Conservation (phyloP, 176 grass and related monocot genomes). For the Dactylis glomerata region DNA sequence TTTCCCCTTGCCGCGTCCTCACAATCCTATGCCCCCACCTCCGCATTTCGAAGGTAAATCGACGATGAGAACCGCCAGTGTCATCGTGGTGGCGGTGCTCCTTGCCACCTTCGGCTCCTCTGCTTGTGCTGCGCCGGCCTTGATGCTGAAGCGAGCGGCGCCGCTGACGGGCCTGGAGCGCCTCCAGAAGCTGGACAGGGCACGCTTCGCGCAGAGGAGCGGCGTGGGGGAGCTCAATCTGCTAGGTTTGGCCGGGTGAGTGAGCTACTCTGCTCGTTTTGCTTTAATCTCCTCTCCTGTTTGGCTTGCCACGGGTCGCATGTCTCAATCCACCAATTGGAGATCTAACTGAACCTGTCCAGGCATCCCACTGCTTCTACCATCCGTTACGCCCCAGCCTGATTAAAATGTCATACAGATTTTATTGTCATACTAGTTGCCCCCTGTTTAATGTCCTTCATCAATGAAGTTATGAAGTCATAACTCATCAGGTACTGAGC, state of each 20-base stretch:
- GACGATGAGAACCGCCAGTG: not conserved
- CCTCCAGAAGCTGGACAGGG: not conserved
- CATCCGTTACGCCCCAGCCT: no score
- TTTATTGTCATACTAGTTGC: no score
- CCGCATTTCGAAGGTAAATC: not conserved
- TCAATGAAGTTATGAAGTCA: no score
- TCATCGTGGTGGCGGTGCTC: not conserved
- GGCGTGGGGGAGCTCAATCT: not conserved
- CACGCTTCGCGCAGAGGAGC: not conserved
- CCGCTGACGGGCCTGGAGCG: not conserved
- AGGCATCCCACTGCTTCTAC: no score
- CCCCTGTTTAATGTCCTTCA: no score
- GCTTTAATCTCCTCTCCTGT: not conserved
- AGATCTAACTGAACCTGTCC: no score
- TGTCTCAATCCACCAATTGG: no score
- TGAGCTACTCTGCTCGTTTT: not conserved
- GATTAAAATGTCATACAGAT: no score
- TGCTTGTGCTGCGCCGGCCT: not conserved
- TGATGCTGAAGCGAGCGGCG: not conserved
- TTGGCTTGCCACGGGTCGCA: not conserved
- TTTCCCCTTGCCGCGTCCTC: not conserved
- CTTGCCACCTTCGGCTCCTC: not conserved
- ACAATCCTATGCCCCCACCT: not conserved
- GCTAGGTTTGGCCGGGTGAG: not conserved
- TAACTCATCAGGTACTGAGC: no score